phyloP scores from a whole-genome alignment of 352 stramenopile genomes.

The Globisporangium camurandrum region DNA sequence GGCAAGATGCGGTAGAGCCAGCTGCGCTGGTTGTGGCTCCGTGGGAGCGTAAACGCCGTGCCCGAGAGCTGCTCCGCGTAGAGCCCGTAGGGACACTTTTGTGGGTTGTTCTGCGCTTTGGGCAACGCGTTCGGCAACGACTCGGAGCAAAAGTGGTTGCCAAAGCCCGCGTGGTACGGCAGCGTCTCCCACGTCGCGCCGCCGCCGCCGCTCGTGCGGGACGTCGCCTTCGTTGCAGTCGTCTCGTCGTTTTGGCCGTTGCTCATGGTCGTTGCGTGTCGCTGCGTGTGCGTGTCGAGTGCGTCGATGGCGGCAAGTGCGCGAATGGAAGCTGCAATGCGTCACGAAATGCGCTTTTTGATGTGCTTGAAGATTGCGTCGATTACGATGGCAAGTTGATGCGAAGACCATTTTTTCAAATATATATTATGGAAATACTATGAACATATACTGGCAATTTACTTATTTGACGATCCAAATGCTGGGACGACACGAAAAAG shows the following conservation, averaged over 20 bases:
- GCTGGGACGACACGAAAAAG: no score
- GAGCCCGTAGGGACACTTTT: slow-evolving; percentile 88
- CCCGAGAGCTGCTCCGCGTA: slow-evolving; percentile 95
- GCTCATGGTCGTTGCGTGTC: not conserved
- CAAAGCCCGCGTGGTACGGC: slow-evolving; percentile 89
- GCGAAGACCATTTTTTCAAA: no score
- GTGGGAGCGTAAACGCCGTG: slow-evolving; percentile 93
- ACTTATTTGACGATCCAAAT: no score
- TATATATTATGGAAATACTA: no score
- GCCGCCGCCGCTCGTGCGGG: slow-evolving; percentile 2
- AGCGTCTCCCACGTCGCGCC: slow-evolving; percentile 51
- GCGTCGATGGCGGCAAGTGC: not conserved
- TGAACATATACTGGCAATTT: no score
- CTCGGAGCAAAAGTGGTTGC: slow-evolving; percentile 92
- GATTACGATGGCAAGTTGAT: slow-evolving; percentile 1
- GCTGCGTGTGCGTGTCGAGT: not conserved
- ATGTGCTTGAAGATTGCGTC: not conserved
- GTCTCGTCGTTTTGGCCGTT: no score
- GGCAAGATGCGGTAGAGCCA: slow-evolving; percentile 94
- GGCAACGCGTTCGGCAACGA: slow-evolving; percentile 85
- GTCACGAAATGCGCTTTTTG: not conserved
- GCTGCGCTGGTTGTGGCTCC: slow-evolving; percentile 81
- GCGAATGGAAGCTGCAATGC: not conserved
- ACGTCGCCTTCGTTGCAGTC: not conserved
- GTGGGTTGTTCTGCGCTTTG: slow-evolving; percentile 92